A percentile compares a stretch with the other conserved stretches of the same genome.
These are phyloP conservation scores for Nasturtium officinale DNA, from an alignment of 345 rosid species.

Conservation along the genomic window DNA sequence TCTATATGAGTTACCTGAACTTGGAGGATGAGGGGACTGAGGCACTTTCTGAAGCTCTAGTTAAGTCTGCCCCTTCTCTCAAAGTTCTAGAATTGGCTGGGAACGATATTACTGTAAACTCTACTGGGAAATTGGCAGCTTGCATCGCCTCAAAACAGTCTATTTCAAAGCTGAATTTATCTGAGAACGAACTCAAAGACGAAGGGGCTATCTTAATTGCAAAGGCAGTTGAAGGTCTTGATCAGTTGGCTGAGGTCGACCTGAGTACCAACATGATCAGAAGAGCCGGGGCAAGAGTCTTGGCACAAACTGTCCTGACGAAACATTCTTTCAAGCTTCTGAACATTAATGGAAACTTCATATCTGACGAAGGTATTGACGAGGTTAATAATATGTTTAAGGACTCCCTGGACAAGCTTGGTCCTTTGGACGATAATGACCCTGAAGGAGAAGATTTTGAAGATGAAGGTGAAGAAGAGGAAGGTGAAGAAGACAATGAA, in stretches of 20 bases:
- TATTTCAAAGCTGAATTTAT: slow-evolving; percentile 69
- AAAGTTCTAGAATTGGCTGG: slow-evolving; percentile 91
- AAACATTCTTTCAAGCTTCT: slow-evolving; percentile 65
- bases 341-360: slow-evolving; percentile 69
- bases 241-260: slow-evolving; percentile 71
- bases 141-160: slow-evolving; percentile 68
- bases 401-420: slow-evolving; percentile 56
- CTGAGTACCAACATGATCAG: slow-evolving; percentile 63
- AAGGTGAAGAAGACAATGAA: slow-evolving; percentile 59
- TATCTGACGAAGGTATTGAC: slow-evolving; percentile 83
- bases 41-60: slow-evolving; percentile 63
- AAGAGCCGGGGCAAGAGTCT: slow-evolving; percentile 69
- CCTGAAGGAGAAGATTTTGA: slow-evolving; percentile 79
- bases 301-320: slow-evolving; percentile 63
- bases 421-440: slow-evolving; percentile 78
- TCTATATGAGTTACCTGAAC: slow-evolving; percentile 81
- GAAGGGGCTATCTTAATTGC: slow-evolving; percentile 78
- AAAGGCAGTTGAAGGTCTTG: slow-evolving; percentile 69
- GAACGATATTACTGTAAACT: slow-evolving; percentile 74
- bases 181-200: slow-evolving; percentile 89
- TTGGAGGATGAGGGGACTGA: slow-evolving; percentile 80
- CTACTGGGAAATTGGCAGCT: slow-evolving; percentile 53
- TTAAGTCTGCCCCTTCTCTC: slow-evolving; percentile 66
- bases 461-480: slow-evolving; percentile 62
- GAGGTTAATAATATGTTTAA: slow-evolving; percentile 74